These are phyloP conservation scores for Tuber borchii DNA, from an alignment of 495 filamentous ascomycete species.

Conservation along the genomic window DNA sequence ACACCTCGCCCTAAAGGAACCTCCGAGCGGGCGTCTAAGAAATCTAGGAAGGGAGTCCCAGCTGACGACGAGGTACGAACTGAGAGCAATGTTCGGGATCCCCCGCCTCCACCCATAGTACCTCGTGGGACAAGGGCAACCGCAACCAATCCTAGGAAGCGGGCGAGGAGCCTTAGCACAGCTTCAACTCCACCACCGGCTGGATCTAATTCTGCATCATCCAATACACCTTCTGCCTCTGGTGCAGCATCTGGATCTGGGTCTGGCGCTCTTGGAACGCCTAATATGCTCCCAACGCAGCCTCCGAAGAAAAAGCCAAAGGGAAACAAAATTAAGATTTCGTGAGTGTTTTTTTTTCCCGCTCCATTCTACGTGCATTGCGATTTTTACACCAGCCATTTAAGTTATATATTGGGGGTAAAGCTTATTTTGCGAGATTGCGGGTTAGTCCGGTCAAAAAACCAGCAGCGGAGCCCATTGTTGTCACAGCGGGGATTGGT, in stretches of 20 bases:
- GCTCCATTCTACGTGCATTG: conserved; percentile 18
- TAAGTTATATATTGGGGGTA: background rate
- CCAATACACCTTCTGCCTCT: conserved; percentile 32
- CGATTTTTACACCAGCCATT: background rate
- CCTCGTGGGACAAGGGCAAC: conserved; percentile 27
- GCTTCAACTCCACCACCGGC: conserved; percentile 28
- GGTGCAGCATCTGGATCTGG: conserved; percentile 21
- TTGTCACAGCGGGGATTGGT: conserved; percentile 41
- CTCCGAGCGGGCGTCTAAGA: background rate
- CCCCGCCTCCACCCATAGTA: conserved; percentile 23
- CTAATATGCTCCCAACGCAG: conserved; percentile 15
- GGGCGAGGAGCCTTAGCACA: conserved; percentile 33
- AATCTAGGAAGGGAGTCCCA: conserved; percentile 17
- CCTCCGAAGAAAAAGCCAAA: conserved; percentile 40
- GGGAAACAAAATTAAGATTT: conserved; percentile 39
- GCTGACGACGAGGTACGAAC: conserved; percentile 36
- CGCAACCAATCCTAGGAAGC: conserved; percentile 32
- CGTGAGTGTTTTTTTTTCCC: conserved; percentile 35
- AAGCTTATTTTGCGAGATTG: conserved; percentile 23
- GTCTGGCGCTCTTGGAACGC: conserved; percentile 13
- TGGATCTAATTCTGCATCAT: conserved; percentile 23
- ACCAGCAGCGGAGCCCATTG: conserved; percentile 35
- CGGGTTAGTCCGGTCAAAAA: conserved; percentile 40
- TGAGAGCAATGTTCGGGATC: conserved; percentile 39
- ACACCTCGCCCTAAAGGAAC: background rate